Percentiles rank a stretch among this genome's conserved stretches.
Evolutionary conservation across 305 asterid species (phyloP).

Genomic region (Ajuga reptans): DNA sequence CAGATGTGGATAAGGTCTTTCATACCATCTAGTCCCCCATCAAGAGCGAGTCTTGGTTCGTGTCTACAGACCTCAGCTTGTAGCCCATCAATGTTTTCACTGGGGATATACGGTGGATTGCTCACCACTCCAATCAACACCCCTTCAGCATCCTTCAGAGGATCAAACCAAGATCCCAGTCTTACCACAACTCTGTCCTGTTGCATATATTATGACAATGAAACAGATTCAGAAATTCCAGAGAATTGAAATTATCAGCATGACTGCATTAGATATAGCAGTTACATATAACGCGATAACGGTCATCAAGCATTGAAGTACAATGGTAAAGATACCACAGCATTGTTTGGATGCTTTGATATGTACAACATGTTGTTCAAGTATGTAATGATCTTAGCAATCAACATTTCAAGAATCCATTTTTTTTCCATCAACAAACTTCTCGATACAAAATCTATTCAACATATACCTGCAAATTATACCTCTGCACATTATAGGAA

Average conservation of each 20-base stretch:
- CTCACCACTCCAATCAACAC: conserved; percentile 61
- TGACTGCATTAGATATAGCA: neutral
- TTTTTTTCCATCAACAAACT: neutral
- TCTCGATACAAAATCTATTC: neutral
- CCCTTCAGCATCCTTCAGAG: conserved; percentile 50
- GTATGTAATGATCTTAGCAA: neutral
- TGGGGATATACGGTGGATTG: conserved; percentile 89
- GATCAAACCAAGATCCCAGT: conserved; percentile 82
- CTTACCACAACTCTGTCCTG: conserved; percentile 53
- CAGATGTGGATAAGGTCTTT: conserved; percentile 64
- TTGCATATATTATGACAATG: neutral
- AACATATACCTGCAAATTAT: conserved; percentile 51
- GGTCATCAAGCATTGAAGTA: neutral
- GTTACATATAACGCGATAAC: neutral
- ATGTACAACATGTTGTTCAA: neutral
- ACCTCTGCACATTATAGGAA: conserved; percentile 61
- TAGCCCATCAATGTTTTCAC: conserved; percentile 46
- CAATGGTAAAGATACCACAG: neutral
- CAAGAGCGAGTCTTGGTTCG: conserved; percentile 77
- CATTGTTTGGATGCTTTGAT: neutral
- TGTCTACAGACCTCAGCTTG: conserved; percentile 79
- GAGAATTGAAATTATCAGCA: too few species aligned
- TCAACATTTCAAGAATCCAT: neutral
- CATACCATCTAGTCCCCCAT: conserved; percentile 74
- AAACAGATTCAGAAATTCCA: neutral